Conservation (phyloP, 352 stramenopile species). For the Phytophthora cactorum region DNA sequence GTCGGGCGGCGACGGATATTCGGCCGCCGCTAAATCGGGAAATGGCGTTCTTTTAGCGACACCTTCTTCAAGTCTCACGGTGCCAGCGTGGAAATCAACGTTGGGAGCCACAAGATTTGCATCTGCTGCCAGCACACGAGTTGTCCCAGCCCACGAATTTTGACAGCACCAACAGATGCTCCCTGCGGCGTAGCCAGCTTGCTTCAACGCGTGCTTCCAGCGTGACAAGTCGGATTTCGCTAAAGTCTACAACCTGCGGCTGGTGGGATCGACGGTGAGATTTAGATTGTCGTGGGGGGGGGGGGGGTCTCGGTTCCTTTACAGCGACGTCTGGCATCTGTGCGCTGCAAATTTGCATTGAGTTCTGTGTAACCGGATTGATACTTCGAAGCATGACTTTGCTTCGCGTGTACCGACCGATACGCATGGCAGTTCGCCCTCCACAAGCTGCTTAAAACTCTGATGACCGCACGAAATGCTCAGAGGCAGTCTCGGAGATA, state of each 20-base stretch:
- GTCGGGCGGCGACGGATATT: not conserved
- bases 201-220: not conserved
- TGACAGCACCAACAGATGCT: conserved; percentile 7
- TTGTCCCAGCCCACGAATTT: conserved; percentile 27
- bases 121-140: conserved; percentile 1
- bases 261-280: too few species aligned
- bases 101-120: conserved; percentile 10
- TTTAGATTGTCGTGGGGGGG: too few species aligned
- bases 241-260: not conserved
- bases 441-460: too few species aligned
- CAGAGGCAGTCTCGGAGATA: too few species aligned
- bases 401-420: too few species aligned
- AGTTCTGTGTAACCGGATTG: too few species aligned
- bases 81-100: conserved; percentile 4
- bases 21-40: conserved; percentile 20
- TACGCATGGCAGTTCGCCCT: too few species aligned
- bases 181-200: conserved; percentile 6
- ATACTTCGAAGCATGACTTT: too few species aligned
- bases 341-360: too few species aligned
- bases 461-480: too few species aligned
- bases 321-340: too few species aligned
- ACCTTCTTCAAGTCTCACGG: conserved; percentile 30
- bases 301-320: too few species aligned
- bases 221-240: not conserved
- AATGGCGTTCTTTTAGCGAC: conserved; percentile 12